Evolutionary conservation across 2,329 filamentous ascomycete genomes (phyloP), one percentile per base, ranked within the genome.

Genomic region (Plenodomus biglobosus): DNA sequence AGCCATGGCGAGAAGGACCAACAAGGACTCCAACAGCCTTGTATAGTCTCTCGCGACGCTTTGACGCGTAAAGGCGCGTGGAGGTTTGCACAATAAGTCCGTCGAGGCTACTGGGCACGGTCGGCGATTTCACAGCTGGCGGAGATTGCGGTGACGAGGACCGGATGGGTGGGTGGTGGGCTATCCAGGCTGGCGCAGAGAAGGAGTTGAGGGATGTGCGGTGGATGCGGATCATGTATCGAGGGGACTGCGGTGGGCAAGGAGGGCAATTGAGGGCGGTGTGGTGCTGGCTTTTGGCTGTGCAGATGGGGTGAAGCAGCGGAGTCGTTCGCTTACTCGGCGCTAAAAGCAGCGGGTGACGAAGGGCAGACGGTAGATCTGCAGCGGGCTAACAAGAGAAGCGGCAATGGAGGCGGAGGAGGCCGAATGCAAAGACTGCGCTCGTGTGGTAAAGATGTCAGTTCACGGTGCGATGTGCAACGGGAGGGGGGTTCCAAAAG

Each of bases 51-150:
- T 51, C 48, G 48, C 48, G 52, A 55, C 59, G 62, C 63, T 65
- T 65, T 72, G 69, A 71, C 70, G 69, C 70, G 70, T 73, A 49
- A 65, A 71, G 61, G 70, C 70, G 70, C 70, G 70, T 71, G 51
- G 52, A 62, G 55, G 53, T 59, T 58, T 50, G 44, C 59, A 52
- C 43, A 59, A 55, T 52, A 58, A 56, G 58, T 41, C 42, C 42
- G 53, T 53, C 52, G 43, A 52, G 46, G 59, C 51, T 55, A 54
- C 36, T 44, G 54, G 52, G 60, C 56, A 60, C 60, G 62, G 64
- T 56, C 53, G 61, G 59, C 52, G 50, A 52, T 48, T 53, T 52
- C 42, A 43, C 40, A 61, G 55, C 55, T 42, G 53, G 56, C 50
- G 55, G 57, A 68, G 56, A 70, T 69, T 69, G 64, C 66, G 63